Conservation (phyloP, 2,329 filamentous ascomycete genomes). For the Pseudogymnoascus sp. region DNA sequence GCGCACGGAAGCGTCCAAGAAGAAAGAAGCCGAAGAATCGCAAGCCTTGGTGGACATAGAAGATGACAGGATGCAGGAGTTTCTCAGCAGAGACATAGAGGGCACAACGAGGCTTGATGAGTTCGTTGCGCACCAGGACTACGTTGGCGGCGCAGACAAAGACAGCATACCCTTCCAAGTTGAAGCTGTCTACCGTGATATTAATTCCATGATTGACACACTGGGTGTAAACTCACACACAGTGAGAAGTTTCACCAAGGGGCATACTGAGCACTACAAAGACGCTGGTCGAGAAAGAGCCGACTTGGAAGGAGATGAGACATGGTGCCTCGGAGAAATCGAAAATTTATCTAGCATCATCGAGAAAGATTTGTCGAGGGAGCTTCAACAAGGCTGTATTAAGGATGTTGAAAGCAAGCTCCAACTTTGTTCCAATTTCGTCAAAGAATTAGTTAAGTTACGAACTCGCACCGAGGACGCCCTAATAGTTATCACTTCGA, state of each 20-base stretch:
- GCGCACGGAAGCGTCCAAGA: conserved; percentile 35
- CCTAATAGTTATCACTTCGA: conserved; percentile 61
- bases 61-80: conserved; percentile 56
- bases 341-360: conserved; percentile 57
- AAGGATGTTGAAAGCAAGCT: conserved; percentile 61
- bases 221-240: conserved; percentile 75
- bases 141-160: conserved; percentile 34
- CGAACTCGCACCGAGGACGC: conserved; percentile 70
- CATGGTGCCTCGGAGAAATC: conserved; percentile 71
- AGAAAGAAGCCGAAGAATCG: conserved; percentile 47
- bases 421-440: conserved; percentile 56
- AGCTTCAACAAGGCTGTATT: conserved; percentile 60
- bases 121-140: conserved; percentile 56
- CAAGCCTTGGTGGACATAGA: conserved; percentile 57
- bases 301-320: conserved; percentile 59
- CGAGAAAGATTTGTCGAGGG: conserved; percentile 51
- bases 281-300: conserved; percentile 49
- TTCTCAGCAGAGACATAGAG: conserved; percentile 51
- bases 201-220: conserved; percentile 91
- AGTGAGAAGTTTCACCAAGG: conserved; percentile 49
- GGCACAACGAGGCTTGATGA: conserved; percentile 56
- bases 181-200: conserved; percentile 64
- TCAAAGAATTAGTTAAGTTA: conserved; percentile 62
- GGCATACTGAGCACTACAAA: conserved; percentile 50
- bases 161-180: conserved; percentile 54